phyloP scores from a whole-genome alignment of 306 rosid genomes.

The Psophocarpus tetragonolobus region DNA sequence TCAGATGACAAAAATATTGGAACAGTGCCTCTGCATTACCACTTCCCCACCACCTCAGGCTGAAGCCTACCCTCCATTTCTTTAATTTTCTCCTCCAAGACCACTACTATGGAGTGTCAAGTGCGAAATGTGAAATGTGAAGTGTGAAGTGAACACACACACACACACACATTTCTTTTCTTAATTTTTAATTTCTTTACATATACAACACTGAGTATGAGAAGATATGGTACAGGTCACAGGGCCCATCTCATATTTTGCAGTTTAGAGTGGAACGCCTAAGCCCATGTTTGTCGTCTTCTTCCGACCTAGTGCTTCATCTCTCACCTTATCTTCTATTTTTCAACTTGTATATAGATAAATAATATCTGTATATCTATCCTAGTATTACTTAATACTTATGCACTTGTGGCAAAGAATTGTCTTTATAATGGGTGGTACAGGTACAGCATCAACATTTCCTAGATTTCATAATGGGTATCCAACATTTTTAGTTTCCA shows the following conservation, averaged over 20 bases:
- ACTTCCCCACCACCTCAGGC: constrained; percentile 39
- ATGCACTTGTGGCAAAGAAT: constrained; percentile 45
- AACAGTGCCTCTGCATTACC: constrained; percentile 48
- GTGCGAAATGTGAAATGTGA: no score
- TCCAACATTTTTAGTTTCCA: constrained; percentile 25
- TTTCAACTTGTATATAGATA: constrained; percentile 28
- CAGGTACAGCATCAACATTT: constrained; percentile 40
- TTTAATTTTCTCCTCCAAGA: background rate
- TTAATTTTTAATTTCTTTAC: background rate
- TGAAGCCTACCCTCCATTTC: constrained; percentile 23
- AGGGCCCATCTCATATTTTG: constrained; percentile 32
- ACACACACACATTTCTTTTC: background rate
- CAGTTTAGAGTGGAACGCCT: constrained; percentile 47
- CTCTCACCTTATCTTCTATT: constrained; percentile 30
- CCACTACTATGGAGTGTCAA: background rate
- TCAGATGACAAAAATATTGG: constrained; percentile 49
- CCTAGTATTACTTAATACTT: constrained; percentile 37
- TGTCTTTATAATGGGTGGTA: constrained; percentile 50
- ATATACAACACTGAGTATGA: background rate
- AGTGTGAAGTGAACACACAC: no score
- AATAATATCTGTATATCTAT: constrained; percentile 34
- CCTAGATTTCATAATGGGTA: constrained; percentile 27
- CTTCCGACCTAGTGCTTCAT: constrained; percentile 30
- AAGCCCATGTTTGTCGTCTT: constrained; percentile 39
- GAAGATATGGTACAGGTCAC: constrained; percentile 19